Evolutionary conservation across 805 yeast genomes (phyloP), one percentile per base, ranked within the genome.

Genomic region (Zygosaccharomyces bisporus): DNA sequence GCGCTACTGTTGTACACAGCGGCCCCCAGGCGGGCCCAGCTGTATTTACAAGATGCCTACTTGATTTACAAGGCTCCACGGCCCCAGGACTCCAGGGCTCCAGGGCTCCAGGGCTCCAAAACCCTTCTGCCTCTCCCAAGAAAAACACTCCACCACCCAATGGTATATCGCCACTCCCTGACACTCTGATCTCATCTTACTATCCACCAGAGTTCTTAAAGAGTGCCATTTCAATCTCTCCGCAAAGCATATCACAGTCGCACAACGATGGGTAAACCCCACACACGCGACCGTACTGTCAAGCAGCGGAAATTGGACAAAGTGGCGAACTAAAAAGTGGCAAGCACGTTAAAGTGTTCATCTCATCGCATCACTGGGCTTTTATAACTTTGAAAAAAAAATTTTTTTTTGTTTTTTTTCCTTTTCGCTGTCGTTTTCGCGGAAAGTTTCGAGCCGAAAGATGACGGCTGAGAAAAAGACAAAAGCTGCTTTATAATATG

Each of bases 221-320:
- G 57, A 54, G 41, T 43, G 54, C 45, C 58, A 36, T 31, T 20
- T 60, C 56, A 35, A 40, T 63, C 59, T 63, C 34, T 59, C 67
- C 67, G 43, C 54, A 43, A n/a, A 49, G 60, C 65, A 52, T 61
- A 63, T 63, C 68, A 60, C 68, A 61, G 49, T 48, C 40, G 29
- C 45, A 41, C 47, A 44, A 51, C 54, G 42, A 27, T 40, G 34
- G 43, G 38, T 47, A 46, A 44, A 39, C 47, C 53, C 50, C 53
- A 46, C 34, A 44, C 47, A 49, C 30, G 30, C 40, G 40, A 37
- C 47, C 72, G 83, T 78, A 79, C 85, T 79, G 85, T 79, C 85
- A 79, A 66, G 80, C 72, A 80, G 76, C 71, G 83, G 83, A 75
- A 62, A 72, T 77, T 75, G 82, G 82, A 79, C 81, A 79, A 77